Conservation (phyloP, 169 alveolate genomes). For the Plasmodium inui region DNA sequence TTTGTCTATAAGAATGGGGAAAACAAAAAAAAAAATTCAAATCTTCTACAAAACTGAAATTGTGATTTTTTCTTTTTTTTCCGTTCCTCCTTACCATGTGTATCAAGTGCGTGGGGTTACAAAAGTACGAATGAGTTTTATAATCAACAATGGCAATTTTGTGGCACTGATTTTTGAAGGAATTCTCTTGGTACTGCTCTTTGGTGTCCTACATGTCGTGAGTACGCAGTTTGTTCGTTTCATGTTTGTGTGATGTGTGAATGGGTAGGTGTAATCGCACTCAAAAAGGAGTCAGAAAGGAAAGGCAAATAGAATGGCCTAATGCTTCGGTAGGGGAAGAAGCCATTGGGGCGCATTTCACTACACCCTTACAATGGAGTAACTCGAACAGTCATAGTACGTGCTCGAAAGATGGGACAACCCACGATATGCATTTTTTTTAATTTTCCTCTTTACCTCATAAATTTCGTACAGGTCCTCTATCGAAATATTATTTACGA, state of each 20-base stretch:
- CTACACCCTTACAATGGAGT: neutral
- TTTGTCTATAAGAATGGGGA: conserved; percentile 9
- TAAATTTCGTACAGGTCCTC: conserved; percentile 69
- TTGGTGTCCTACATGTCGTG: conserved; percentile 47
- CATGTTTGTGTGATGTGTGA: neutral
- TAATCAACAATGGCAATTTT: conserved; percentile 65
- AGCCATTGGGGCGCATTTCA: neutral
- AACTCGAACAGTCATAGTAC: neutral
- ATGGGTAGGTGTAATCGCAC: neutral
- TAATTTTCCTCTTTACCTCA: conserved; percentile 57
- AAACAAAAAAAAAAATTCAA: neutral
- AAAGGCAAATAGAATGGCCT: neutral
- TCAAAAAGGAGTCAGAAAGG: neutral
- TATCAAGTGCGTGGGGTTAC: conserved; percentile 60
- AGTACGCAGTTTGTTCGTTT: neutral
- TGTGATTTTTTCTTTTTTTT: neutral
- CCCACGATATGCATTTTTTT: neutral
- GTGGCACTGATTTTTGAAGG: conserved; percentile 67
- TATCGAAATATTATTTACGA: conserved; percentile 28
- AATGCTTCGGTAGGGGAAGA: neutral
- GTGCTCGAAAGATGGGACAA: neutral
- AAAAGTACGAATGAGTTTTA: conserved; percentile 66
- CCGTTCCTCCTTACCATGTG: conserved; percentile 51
- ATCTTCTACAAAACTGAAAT: neutral
- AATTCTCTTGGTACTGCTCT: conserved; percentile 64